phyloP scores from a whole-genome alignment of 2,329 filamentous ascomycete species.

The Colletotrichum agaves region DNA sequence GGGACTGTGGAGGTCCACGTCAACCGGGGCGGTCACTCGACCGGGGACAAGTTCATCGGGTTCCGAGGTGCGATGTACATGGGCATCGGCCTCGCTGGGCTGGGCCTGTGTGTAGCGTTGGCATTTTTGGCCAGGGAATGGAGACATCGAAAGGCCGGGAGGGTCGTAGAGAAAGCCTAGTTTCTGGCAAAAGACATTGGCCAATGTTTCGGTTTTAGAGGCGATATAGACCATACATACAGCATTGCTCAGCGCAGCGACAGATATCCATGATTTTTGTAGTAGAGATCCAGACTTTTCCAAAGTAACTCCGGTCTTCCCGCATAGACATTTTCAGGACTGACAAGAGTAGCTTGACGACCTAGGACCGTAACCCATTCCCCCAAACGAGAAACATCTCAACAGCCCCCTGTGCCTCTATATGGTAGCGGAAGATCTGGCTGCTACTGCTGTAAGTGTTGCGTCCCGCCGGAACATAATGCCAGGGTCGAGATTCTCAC shows the following conservation, averaged over 20 bases:
- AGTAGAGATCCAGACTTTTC: neutral
- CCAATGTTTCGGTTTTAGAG: neutral
- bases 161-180: conserved; percentile 3
- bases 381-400: too few relatives aligned
- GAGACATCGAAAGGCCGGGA: conserved; percentile 6
- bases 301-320: too few relatives aligned
- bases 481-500: too few relatives aligned
- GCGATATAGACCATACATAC: neutral
- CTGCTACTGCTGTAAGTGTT: too few relatives aligned
- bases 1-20: conserved; percentile 68
- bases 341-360: too few relatives aligned
- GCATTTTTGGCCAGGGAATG: conserved; percentile 33
- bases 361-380: too few relatives aligned
- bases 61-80: conserved; percentile 54
- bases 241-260: conserved; percentile 7
- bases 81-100: conserved; percentile 50
- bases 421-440: too few relatives aligned
- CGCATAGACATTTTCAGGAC: too few relatives aligned
- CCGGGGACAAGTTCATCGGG: conserved; percentile 45
- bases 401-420: too few relatives aligned
- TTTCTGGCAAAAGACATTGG: neutral
- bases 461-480: too few relatives aligned
- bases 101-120: conserved; percentile 21
- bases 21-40: conserved; percentile 35
- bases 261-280: conserved; percentile 9